Evolutionary conservation across 2,329 filamentous ascomycete species (phyloP).

Genomic region (Botrytis medusae): DNA sequence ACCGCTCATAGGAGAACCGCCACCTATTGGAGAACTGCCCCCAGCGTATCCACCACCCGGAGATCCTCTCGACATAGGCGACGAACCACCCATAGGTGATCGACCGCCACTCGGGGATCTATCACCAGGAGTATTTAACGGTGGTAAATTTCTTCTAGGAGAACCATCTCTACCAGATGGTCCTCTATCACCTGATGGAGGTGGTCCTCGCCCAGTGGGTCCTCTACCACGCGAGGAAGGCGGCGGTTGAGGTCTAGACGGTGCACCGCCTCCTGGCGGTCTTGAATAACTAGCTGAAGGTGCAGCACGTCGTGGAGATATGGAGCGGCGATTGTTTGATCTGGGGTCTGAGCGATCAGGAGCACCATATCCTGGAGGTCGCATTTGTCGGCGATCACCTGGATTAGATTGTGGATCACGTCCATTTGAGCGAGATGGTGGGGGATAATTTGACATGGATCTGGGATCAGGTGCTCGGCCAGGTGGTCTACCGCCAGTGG

Average conservation of each 20-base stretch:
- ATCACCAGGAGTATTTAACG: not conserved
- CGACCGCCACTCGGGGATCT: not conserved
- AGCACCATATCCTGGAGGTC: not conserved
- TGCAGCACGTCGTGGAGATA: not conserved
- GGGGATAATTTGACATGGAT: not conserved
- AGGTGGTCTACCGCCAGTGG: not conserved
- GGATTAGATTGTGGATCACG: not conserved
- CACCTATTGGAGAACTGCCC: no score
- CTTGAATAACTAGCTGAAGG: not conserved
- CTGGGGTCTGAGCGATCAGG: not conserved
- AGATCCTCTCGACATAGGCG: no score
- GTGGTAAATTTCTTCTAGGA: not conserved
- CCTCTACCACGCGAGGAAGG: not conserved
- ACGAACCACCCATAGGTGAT: not conserved
- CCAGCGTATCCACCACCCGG: no score
- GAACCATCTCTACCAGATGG: not conserved
- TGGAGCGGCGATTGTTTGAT: not conserved
- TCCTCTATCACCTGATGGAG: not conserved
- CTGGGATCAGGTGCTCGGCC: not conserved
- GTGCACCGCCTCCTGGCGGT: not conserved
- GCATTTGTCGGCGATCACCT: not conserved
- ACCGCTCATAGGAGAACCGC: no score
- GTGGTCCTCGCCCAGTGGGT: not conserved
- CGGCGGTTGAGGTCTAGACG: not conserved
- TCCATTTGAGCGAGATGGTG: not conserved